Evolutionary conservation across 169 alveolate genomes (phyloP).

Genomic region (Plasmodium vivax): DNA sequence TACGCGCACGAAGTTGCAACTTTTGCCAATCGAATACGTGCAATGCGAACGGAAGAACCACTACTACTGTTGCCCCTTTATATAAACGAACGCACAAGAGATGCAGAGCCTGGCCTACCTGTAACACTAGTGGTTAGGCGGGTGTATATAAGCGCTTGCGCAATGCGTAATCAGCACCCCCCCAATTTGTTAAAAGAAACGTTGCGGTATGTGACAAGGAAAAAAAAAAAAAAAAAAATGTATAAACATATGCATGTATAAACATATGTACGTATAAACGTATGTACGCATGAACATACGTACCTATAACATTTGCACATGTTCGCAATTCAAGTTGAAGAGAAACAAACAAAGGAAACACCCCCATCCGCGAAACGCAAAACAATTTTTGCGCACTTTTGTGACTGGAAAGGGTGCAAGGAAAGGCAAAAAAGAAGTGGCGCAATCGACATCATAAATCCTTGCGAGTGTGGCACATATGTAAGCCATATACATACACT

Average conservation of each 20-base stretch:
- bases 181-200: neutral
- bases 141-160: neutral
- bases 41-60: neutral
- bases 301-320: neutral
- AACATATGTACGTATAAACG: neutral
- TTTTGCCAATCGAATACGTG: neutral
- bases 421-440: neutral
- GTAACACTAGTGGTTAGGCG: neutral
- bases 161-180: neutral
- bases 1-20: neutral
- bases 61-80: neutral
- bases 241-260: neutral
- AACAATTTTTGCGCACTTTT: neutral
- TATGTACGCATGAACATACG: neutral
- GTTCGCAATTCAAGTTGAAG: neutral
- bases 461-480: neutral
- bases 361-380: neutral
- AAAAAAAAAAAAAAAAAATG: neutral
- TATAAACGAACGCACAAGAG: neutral
- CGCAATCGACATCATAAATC: neutral
- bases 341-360: neutral
- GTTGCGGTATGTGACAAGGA: neutral
- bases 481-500: neutral
- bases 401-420: neutral
- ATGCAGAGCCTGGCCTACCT: neutral